Evolutionary conservation across 2,329 filamentous ascomycete species (phyloP), one percentile per base, ranked within the genome.

Genomic region (Phaeosphaeria sp.): DNA sequence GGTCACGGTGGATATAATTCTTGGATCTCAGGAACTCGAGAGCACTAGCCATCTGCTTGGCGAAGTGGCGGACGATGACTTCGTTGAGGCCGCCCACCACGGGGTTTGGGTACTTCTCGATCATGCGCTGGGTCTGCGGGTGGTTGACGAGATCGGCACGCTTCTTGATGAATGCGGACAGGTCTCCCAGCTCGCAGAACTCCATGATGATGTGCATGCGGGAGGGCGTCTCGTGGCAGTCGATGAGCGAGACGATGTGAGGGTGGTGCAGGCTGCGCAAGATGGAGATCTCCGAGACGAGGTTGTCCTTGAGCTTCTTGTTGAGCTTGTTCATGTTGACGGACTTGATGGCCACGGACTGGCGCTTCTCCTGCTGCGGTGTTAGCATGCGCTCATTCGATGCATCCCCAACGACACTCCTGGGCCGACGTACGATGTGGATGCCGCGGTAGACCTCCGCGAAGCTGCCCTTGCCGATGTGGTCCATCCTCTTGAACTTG

Each of bases 161-260:
- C 80, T 95, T 96, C 84, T 95, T 96, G 81, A 99, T 97, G 78
- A 99, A 98, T 53, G 94, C 84, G 11, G 95, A 96, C 57, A 99
- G 81, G 74, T 99, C 95, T 21, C 95, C 94, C 42, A 99, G 86
- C 74, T 96, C 92, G 80, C 95, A 98, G 79, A 96, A 98, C 80
- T 99, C 95, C 94, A 98, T 99, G 63, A 98, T 89, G 57, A 99
- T 86, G 79, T 99, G 95, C 79, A 98, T 97, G 73, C 96, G 91
- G 21, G 89, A 89, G 3, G 87, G 82, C 0, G 92, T 90, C 77
- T 98, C 93, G 77, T 94, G 86, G 81, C 93, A 97, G 79, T 97
- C 92, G 81, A 97, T 93, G 48, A 99, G 89, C 67, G 93, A 91
- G 66, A 98, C 95, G 68, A 99, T 97, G 75, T 99, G 95, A 25